Conservation (phyloP, 2,329 filamentous ascomycete species). For the Orbilia quercus region DNA sequence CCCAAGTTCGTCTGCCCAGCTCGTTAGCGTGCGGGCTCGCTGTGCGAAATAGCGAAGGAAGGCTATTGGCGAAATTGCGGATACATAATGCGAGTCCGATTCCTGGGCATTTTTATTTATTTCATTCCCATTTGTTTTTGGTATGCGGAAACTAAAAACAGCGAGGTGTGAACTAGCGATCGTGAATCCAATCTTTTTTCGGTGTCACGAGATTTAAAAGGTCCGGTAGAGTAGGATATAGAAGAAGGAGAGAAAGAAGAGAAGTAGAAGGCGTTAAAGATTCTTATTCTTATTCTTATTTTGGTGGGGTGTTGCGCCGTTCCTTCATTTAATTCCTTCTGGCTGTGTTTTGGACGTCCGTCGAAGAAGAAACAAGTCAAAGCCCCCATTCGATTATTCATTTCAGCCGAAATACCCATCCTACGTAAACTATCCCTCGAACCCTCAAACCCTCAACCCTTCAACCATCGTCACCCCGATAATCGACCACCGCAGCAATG, state of each 20-base stretch:
- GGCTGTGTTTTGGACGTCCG: constrained; percentile 12
- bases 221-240: background rate
- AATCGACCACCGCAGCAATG: constrained; percentile 65
- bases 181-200: background rate
- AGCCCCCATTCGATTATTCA: constrained; percentile 12
- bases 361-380: too few relatives aligned
- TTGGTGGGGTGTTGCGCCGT: constrained; percentile 12
- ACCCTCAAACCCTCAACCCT: constrained; percentile 8
- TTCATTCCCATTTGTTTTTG: background rate
- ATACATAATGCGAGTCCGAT: constrained; percentile 1
- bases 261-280: background rate
- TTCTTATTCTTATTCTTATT: too few relatives aligned
- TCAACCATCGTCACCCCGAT: constrained; percentile 12
- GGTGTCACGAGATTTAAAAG: constrained; percentile 35
- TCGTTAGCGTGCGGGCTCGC: constrained; percentile 23
- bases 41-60: constrained; percentile 33
- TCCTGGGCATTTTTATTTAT: constrained; percentile 1
- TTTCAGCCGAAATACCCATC: constrained; percentile 37
- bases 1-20: constrained; percentile 32
- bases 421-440: constrained; percentile 26
- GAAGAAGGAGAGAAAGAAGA: background rate
- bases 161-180: background rate
- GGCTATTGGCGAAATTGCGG: constrained; percentile 1
- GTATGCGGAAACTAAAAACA: background rate
- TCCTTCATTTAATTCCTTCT: background rate